phyloP scores from a whole-genome alignment of 2,329 filamentous ascomycete species.

The Coniochaeta ligniaria region DNA sequence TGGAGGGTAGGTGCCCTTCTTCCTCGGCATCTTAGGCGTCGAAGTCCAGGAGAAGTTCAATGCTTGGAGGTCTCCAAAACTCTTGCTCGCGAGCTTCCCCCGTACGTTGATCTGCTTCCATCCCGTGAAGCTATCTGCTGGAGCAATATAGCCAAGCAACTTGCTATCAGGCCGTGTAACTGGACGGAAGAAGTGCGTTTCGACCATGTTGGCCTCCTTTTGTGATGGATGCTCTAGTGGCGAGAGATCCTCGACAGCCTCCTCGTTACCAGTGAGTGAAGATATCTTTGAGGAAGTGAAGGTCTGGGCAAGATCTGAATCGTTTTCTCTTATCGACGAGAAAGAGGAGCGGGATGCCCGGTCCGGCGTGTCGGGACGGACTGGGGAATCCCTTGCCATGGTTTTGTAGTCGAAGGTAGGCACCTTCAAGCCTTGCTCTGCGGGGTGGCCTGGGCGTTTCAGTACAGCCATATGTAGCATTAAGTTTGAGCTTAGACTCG shows the following conservation, averaged over 20 bases:
- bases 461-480: conserved; percentile 12
- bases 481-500: not conserved
- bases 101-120: conserved; percentile 57
- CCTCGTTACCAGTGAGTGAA: conserved; percentile 44
- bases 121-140: conserved; percentile 50
- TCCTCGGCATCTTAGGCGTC: conserved; percentile 16
- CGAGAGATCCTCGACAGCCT: conserved; percentile 39
- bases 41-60: conserved; percentile 48
- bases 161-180: conserved; percentile 47
- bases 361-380: conserved; percentile 21
- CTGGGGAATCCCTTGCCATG: conserved; percentile 13
- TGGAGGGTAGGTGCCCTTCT: conserved; percentile 18
- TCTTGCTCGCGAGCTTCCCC: conserved; percentile 53
- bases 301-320: conserved; percentile 51
- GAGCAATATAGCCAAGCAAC: conserved; percentile 52
- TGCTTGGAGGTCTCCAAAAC: conserved; percentile 51
- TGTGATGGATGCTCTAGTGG: conserved; percentile 2
- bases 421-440: not conserved
- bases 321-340: conserved; percentile 55
- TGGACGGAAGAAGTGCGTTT: conserved; percentile 41
- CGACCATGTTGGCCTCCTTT: conserved; percentile 14
- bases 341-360: conserved; percentile 46
- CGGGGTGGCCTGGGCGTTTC: conserved; percentile 9
- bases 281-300: conserved; percentile 59
- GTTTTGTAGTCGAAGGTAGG: conserved; percentile 16